phyloP scores from a whole-genome alignment of 129 eudicot genomes.

The Solidago caesia region DNA sequence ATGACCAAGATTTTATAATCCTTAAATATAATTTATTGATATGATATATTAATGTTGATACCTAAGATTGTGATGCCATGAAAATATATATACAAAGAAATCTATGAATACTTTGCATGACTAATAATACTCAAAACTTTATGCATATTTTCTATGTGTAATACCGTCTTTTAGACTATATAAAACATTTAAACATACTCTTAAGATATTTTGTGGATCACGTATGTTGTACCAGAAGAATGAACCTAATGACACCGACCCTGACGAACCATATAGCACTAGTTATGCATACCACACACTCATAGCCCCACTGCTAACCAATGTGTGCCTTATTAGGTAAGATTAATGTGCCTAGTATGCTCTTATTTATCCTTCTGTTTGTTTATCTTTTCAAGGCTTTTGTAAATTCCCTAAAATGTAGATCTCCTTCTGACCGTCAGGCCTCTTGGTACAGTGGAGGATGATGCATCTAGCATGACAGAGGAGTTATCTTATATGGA shows the following conservation, averaged over 20 bases:
- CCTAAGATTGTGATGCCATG: no score
- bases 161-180: no score
- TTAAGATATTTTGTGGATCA: no score
- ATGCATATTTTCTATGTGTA: no score
- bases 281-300: not conserved
- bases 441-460: constrained; percentile 34
- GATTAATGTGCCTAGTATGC: constrained; percentile 7
- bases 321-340: not conserved
- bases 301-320: not conserved
- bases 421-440: constrained; percentile 34
- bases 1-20: no score
- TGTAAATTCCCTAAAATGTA: constrained; percentile 3
- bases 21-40: not conserved
- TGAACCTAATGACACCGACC: no score
- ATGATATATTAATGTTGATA: no score
- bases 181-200: no score
- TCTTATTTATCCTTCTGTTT: constrained; percentile 1
- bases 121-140: no score
- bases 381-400: constrained; percentile 6
- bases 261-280: not conserved
- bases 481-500: constrained; percentile 54
- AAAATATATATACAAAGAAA: no score
- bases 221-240: no score
- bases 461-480: constrained; percentile 53
- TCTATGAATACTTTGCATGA: no score